These are phyloP conservation scores for Astragalus membranaceus DNA, from an alignment of 306 rosid genomes.

Conservation along the genomic window DNA sequence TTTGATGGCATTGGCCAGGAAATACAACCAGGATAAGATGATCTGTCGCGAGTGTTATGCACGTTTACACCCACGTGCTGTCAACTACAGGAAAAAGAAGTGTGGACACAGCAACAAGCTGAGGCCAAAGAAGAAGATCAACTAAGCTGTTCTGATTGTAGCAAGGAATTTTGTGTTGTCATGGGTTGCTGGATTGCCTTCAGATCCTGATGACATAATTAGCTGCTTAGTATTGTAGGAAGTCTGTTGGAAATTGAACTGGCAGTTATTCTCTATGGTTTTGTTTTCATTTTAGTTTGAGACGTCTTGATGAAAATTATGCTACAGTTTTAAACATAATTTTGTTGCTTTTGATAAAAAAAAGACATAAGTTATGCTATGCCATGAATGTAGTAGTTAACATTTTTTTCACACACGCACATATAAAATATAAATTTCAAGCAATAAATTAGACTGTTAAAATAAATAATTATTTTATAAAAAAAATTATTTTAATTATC, in stretches of 20 bases:
- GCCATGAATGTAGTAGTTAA: too few species aligned
- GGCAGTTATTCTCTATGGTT: background rate
- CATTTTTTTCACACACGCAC: too few species aligned
- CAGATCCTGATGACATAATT: conserved; percentile 2
- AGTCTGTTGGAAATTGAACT: background rate
- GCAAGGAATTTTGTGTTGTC: background rate
- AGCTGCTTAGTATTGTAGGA: conserved; percentile 12
- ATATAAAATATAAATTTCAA: too few species aligned
- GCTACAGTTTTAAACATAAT: background rate
- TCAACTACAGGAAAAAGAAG: conserved; percentile 99
- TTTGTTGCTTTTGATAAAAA: background rate
- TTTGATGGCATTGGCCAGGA: conserved; percentile 95
- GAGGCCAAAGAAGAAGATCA: conserved; percentile 99
- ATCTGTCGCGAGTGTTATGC: conserved; percentile 99
- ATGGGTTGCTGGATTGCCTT: conserved; percentile 22
- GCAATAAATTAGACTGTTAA: too few species aligned
- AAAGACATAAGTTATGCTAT: too few species aligned
- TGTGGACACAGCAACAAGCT: conserved; percentile 99
- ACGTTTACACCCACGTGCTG: conserved; percentile 97
- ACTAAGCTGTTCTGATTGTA: conserved; percentile 42
- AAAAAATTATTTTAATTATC: too few species aligned
- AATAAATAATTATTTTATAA: too few species aligned
- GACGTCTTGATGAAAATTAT: background rate
- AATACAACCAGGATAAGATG: conserved; percentile 87
- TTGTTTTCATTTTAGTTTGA: background rate